Evolutionary conservation across 176 grass and related monocot genomes (phyloP).

Genomic region (Triticum timopheevii): DNA sequence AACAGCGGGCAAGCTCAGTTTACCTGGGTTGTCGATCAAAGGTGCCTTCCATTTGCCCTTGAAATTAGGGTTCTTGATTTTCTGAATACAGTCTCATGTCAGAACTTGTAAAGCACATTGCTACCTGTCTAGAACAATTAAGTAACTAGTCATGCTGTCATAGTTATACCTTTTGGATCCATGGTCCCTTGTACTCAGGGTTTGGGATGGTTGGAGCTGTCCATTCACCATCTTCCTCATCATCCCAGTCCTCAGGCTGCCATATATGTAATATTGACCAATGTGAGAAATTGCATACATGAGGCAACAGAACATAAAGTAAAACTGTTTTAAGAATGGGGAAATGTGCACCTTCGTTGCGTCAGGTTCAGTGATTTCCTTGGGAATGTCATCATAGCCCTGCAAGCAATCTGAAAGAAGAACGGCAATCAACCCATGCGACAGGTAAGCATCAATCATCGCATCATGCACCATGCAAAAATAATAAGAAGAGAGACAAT

Average conservation of each 20-base stretch:
- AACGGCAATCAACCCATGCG: too few relatives aligned
- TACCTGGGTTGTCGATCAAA: conserved; percentile 93
- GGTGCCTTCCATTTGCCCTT: conserved; percentile 99
- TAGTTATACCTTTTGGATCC: conserved; percentile 75
- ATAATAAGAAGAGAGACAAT: too few relatives aligned
- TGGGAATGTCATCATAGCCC: conserved; percentile 74
- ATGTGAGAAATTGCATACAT: not conserved
- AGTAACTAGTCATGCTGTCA: not conserved
- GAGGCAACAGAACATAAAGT: not conserved
- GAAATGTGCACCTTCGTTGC: conserved; percentile 53
- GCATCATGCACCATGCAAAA: too few relatives aligned
- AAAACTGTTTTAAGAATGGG: not conserved
- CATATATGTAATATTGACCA: not conserved
- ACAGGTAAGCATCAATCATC: too few relatives aligned
- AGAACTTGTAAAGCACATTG: not conserved
- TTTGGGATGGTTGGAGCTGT: conserved; percentile 85
- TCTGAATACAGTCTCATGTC: conserved; percentile 35
- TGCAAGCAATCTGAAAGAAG: conserved; percentile 12
- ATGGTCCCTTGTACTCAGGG: conserved; percentile 86
- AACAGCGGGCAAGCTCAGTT: not conserved
- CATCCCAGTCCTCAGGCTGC: conserved; percentile 96
- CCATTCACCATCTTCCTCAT: conserved; percentile 98
- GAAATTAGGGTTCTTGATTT: conserved; percentile 96
- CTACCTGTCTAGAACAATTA: not conserved
- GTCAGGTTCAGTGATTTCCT: conserved; percentile 63